phyloP scores from a whole-genome alignment of 2,329 filamentous ascomycete species.

The Grosmannia clavigera region DNA sequence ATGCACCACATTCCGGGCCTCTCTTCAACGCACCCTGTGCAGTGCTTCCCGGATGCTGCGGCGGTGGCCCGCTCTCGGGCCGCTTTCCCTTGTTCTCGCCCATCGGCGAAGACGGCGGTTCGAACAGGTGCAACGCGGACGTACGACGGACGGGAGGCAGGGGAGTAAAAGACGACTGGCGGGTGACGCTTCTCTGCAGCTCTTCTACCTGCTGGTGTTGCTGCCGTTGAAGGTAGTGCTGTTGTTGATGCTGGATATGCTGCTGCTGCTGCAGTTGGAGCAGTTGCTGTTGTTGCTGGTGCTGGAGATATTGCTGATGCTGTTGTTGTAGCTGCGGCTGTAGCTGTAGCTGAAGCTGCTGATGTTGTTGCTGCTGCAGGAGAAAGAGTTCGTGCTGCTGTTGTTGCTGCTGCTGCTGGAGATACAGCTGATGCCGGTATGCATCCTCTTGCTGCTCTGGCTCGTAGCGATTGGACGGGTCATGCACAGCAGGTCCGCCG shows the following conservation, averaged over 20 bases:
- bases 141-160: conserved; percentile 46
- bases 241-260: neutral
- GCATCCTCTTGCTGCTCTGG: neutral
- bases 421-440: neutral
- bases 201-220: neutral
- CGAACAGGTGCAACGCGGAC: conserved; percentile 35
- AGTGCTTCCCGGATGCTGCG: too few relatives aligned
- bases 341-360: neutral
- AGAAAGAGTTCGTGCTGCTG: neutral
- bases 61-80: conserved; percentile 8
- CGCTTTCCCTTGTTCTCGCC: conserved; percentile 16
- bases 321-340: neutral
- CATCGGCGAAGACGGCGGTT: conserved; percentile 22
- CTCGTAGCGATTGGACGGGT: too few relatives aligned
- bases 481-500: neutral
- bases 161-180: conserved; percentile 40
- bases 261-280: neutral
- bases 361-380: neutral
- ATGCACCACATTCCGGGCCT: neutral
- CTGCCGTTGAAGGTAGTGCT: neutral
- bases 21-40: neutral
- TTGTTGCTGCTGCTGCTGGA: neutral
- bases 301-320: neutral
- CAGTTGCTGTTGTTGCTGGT: neutral
- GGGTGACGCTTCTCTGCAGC: neutral